Percentiles rank a stretch among this genome's conserved stretches.
Conservation (phyloP, 1,139 yeast species). For the Yamadazyma blattariae region DNA sequence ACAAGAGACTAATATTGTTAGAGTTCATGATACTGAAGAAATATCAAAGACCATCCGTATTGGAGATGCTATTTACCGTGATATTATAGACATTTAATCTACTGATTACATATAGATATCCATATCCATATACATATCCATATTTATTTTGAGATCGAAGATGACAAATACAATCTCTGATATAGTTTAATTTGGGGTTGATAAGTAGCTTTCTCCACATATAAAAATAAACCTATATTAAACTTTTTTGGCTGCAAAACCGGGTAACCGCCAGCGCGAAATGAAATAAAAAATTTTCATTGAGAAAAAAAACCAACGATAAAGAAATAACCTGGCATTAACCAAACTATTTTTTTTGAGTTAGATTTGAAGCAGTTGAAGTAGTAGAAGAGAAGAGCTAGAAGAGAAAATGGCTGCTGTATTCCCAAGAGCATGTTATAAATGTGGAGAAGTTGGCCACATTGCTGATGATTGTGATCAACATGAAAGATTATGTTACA, state of each 20-base stretch:
- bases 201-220: too few relatives aligned
- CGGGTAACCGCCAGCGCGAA: conserved; percentile 7
- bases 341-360: too few relatives aligned
- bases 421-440: conserved; percentile 84
- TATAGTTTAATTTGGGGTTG: too few relatives aligned
- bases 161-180: too few relatives aligned
- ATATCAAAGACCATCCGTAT: conserved; percentile 61
- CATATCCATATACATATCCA: too few relatives aligned
- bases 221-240: too few relatives aligned
- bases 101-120: too few relatives aligned
- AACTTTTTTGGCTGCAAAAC: conserved; percentile 3
- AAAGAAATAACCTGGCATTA: not conserved
- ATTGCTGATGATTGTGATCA: conserved; percentile 85
- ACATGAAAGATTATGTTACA: conserved; percentile 84
- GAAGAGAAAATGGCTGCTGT: conserved; percentile 49
- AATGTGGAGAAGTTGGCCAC: conserved; percentile 92
- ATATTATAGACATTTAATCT: too few relatives aligned
- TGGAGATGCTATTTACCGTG: conserved; percentile 76
- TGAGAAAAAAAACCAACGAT: not conserved
- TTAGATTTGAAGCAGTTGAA: too few relatives aligned
- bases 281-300: conserved; percentile 5
- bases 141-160: too few relatives aligned
- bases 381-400: conserved; percentile 3
- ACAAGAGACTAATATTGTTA: conserved; percentile 72
- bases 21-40: conserved; percentile 83